Percentiles rank a stretch among this genome's conserved stretches.
These are phyloP conservation scores for Termitomyces sp. DNA, from an alignment of 768 basidiomycete genomes.

Conservation along the genomic window DNA sequence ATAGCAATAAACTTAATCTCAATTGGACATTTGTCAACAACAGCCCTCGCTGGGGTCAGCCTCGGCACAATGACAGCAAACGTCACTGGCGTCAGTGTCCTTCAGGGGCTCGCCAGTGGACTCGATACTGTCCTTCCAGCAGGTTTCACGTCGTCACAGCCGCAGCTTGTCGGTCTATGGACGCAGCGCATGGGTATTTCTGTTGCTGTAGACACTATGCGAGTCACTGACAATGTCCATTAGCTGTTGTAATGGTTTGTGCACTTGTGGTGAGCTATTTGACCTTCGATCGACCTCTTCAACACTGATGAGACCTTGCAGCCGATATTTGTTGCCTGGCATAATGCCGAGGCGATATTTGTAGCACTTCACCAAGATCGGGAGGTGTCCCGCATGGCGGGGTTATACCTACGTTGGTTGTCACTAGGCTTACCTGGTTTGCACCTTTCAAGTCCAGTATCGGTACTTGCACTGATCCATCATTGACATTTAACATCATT, in stretches of 20 bases:
- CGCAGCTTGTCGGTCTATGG: constrained; percentile 49
- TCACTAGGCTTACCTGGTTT: not conserved
- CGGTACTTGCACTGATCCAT: not conserved
- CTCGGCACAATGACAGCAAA: constrained; percentile 46
- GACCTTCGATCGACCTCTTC: not conserved
- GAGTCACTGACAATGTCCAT: not conserved
- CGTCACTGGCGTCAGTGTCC: constrained; percentile 29
- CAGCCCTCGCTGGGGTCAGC: constrained; percentile 62
- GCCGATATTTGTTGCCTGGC: not conserved
- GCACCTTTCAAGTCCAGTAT: not conserved
- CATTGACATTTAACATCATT: not conserved
- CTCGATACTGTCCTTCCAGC: constrained; percentile 75
- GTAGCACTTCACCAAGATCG: not conserved
- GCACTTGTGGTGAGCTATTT: constrained; percentile 2
- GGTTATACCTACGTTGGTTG: constrained; percentile 3
- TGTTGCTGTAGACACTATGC: not conserved
- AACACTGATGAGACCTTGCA: not conserved
- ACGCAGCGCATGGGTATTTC: constrained; percentile 55
- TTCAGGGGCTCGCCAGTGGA: constrained; percentile 59
- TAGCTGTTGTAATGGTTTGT: constrained; percentile 4
- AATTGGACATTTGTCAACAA: constrained; percentile 72
- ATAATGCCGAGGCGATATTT: not conserved
- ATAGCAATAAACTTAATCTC: constrained; percentile 61
- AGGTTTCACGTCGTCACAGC: constrained; percentile 64
- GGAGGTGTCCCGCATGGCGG: constrained; percentile 6